These are phyloP conservation scores for Apiospora hydei DNA, from an alignment of 2,329 filamentous ascomycete species.

Conservation along the genomic window DNA sequence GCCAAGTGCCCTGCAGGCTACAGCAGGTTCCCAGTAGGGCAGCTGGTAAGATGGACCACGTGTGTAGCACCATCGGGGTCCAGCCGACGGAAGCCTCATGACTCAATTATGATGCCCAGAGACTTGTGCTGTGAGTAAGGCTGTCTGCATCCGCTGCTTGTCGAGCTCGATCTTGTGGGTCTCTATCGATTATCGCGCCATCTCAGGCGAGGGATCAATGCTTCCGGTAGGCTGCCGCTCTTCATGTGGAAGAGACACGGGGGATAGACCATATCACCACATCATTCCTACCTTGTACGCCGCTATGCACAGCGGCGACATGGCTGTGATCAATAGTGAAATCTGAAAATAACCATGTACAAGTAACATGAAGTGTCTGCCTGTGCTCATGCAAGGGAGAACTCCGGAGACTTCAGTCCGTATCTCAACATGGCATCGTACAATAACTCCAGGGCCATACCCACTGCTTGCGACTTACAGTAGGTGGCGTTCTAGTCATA, in stretches of 20 bases:
- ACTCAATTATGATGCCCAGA: neutral
- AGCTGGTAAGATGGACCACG: neutral
- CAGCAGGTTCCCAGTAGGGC: conserved; percentile 1
- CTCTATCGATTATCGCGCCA: neutral
- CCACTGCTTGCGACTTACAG: neutral
- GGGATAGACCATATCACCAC: neutral
- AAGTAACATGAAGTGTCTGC: neutral
- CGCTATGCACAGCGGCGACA: neutral
- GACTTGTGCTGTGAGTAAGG: neutral
- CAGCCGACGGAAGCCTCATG: neutral
- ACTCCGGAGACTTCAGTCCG: neutral
- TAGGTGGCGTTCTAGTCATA: neutral
- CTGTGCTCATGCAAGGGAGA: neutral
- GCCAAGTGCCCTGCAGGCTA: neutral
- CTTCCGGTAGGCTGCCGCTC: neutral
- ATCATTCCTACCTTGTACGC: neutral
- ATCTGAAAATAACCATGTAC: neutral
- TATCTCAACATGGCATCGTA: neutral
- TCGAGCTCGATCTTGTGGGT: neutral
- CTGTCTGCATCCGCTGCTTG: conserved; percentile 1
- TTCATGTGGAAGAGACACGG: neutral
- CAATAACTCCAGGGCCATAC: neutral
- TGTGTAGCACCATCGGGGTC: neutral
- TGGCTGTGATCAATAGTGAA: neutral
- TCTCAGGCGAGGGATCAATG: neutral